Evolutionary conservation across 768 basidiomycete species (phyloP).

Genomic region (Calocybe indica): DNA sequence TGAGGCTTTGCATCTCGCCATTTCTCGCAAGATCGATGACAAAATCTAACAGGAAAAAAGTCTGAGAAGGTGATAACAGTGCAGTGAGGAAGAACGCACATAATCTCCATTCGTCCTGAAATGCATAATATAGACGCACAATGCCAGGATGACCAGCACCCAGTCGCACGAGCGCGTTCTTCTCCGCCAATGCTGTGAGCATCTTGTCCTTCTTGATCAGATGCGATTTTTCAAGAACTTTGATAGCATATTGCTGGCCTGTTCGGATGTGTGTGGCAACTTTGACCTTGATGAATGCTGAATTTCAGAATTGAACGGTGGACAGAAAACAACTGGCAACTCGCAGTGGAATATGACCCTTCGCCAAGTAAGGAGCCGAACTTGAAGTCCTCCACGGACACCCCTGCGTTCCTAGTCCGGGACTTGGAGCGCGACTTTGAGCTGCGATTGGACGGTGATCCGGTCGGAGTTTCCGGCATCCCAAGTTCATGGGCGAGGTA

Average conservation of each 20-base stretch:
- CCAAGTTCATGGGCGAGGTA: slow-evolving; percentile 59
- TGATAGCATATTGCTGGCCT: slow-evolving; percentile 67
- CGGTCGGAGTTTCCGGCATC: slow-evolving; percentile 9
- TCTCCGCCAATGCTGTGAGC: slow-evolving; percentile 72
- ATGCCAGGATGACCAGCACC: slow-evolving; percentile 79
- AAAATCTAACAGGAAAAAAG: slow-evolving; percentile 46
- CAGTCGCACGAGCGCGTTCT: slow-evolving; percentile 68
- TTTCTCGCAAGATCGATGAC: slow-evolving; percentile 73
- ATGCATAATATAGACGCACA: slow-evolving; percentile 75
- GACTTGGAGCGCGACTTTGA: slow-evolving; percentile 32
- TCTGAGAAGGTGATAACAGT: background rate
- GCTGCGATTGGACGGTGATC: slow-evolving; percentile 6
- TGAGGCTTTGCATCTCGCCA: slow-evolving; percentile 71
- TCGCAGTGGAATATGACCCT: slow-evolving; percentile 77
- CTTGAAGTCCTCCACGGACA: slow-evolving; percentile 58
- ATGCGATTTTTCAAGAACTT: slow-evolving; percentile 77
- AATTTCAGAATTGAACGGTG: background rate
- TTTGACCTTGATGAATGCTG: slow-evolving; percentile 41
- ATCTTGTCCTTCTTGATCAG: slow-evolving; percentile 71
- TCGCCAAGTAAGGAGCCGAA: slow-evolving; percentile 74
- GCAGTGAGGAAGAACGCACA: slow-evolving; percentile 47
- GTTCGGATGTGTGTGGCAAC: slow-evolving; percentile 47
- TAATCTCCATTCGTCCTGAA: slow-evolving; percentile 79
- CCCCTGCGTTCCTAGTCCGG: slow-evolving; percentile 37
- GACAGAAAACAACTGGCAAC: slow-evolving; percentile 16